Evolutionary conservation across 192 early-diverging fungal species (phyloP), one percentile per base, ranked within the genome.

Genomic region (Diversispora epigaea): DNA sequence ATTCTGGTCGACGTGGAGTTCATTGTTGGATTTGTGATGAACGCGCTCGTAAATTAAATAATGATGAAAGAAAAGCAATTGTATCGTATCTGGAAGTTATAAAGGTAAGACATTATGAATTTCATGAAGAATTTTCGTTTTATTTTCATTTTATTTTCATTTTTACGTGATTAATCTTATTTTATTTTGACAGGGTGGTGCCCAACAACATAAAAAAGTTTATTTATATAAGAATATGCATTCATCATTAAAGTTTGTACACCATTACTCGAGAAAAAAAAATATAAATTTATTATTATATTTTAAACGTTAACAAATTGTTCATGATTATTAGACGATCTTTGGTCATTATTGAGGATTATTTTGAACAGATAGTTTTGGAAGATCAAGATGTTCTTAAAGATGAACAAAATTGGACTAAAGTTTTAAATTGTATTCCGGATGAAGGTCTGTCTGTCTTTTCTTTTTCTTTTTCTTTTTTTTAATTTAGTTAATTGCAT

Each of bases 21-120:
- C 97, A 99, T 88, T 97, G 96, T 85, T 99, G 97, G 97, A 91
- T 99, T 21, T 92, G 90, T 64, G 97, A 99, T 79, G 92, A 94
- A 67, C 82, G 89, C 12, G 97, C 97, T 5, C 86, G 93, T 8
- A 79, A 86, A 71, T 78, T 99, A 73, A 88, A 86, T 63, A 89
- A 92, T 62, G 88, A 92, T 9, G 87, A 86, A n/a, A 83, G 97
- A 61, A 87, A 88, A 45, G 91, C 95, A 0, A 91, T 99, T 54
- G 91, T 95, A 0, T 79, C 87, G 11, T 99, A 94, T 78, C 63
- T 99, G 45, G 90, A 91, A 65, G 84, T 99, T 32, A 77, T 92
- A 60, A 89, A 89, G 78, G 86, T 84, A 68, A 69, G 62, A 10
- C 8, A 4, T 19, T 73, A 55, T 60, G 40, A 4, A 3, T 8